Base-by-base conservation (phyloP, 208 protist species). In the Leishmania gerbilli region DNA sequence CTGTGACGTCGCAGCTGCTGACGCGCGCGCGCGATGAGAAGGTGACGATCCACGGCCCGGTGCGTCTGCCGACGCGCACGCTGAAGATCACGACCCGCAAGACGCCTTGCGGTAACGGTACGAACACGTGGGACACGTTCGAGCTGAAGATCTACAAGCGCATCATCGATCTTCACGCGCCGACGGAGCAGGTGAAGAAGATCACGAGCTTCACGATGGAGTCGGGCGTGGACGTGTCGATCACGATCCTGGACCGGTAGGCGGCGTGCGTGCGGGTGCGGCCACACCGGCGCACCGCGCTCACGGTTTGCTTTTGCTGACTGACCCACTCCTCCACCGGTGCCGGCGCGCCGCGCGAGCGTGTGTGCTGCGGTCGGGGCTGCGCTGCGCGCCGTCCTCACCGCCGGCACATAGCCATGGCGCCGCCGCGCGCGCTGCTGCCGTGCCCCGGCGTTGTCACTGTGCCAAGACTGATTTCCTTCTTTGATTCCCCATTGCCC, bases 91-190 rank as follows among this genome's bases (percentile, higher is more conserved):
- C 99, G 65, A 99, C 98, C 82, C 94, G 99, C 88, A 99, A 99
- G 93, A 99, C 99, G 72, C 99, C 99, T 84, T 99, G 99, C 97
- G 99, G 99, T 99, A 99, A 99, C 92, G 99, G 99, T 98, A 99
- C 99, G 84, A 99, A 99, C 92, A 99, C 99, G 67, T 99, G 98
- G 98, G 99, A 99, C 91, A 95, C 96, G 64, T 99, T 97, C 84
- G 98, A 99, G 95, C 99, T 99, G 99, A 97, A 99, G 89, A 99
- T 99, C 92, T 99, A 99, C 99, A 99, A 99, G 97, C 98, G 99
- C 90, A 88, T 99, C 75, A 99, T 99, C 85, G 98, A 99, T 91
- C 92, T 99, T 62, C 88, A 98, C 84, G 91, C 95, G 72, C 90
- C 98, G 68, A 88, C 88, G 78, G 92, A 95, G 82, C 82, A 95